Evolutionary conservation across 2,329 filamentous ascomycete genomes (phyloP).

Genomic region (Aspergillus flavus): DNA sequence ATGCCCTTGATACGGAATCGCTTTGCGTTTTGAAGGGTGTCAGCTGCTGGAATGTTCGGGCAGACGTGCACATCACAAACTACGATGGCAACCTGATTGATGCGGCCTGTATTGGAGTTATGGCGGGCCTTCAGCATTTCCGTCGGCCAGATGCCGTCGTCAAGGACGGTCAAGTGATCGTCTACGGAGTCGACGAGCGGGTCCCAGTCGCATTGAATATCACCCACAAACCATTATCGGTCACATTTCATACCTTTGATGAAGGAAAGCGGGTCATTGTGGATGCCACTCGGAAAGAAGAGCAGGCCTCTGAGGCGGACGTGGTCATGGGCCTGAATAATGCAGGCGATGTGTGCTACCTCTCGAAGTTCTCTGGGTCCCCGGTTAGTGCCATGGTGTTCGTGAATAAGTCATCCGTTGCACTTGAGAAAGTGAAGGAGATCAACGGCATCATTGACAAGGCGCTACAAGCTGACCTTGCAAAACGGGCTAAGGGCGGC

Average conservation of each 20-base stretch:
- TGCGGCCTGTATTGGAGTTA: conserved; percentile 79
- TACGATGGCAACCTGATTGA: conserved; percentile 91
- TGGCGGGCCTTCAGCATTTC: conserved; percentile 89
- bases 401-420: conserved; percentile 73
- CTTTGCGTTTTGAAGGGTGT: conserved; percentile 88
- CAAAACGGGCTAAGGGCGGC: conserved; percentile 63
- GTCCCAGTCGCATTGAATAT: conserved; percentile 89
- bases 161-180: conserved; percentile 78
- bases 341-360: conserved; percentile 86
- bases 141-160: conserved; percentile 86
- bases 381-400: conserved; percentile 78
- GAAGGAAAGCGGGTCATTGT: conserved; percentile 47
- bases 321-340: conserved; percentile 81
- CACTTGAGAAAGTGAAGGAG: conserved; percentile 77
- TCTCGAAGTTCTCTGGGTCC: conserved; percentile 85
- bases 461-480: conserved; percentile 75
- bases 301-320: conserved; percentile 64
- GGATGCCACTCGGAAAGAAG: conserved; percentile 53
- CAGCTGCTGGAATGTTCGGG: conserved; percentile 89
- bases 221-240: conserved; percentile 87
- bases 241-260: conserved; percentile 83
- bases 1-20: conserved; percentile 91
- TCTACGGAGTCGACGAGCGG: conserved; percentile 81
- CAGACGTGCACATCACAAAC: conserved; percentile 87
- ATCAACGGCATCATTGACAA: conserved; percentile 73